Base-by-base conservation (phyloP, 2,329 filamentous ascomycete species). In the Microsporum ferrugineum region DNA sequence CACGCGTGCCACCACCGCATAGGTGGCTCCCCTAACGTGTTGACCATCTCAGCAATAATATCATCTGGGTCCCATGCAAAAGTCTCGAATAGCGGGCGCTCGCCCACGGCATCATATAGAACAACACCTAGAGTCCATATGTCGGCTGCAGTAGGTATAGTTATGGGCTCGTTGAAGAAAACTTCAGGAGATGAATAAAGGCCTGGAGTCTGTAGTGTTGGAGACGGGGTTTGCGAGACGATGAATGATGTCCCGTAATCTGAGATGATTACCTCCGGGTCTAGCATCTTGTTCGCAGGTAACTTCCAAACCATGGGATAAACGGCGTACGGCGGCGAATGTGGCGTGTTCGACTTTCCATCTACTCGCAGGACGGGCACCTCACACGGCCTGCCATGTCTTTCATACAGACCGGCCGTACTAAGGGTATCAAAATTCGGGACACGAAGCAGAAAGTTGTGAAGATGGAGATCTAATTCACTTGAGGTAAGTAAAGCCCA, bases 201-300 rank as follows among this genome's bases (percentile, higher is more conserved):
- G 17, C 60, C 51, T 51, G 65, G 66, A 6, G 67, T 68, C 33
- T 67, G 60, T 55, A 65, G 65, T 56, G 58, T 65, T 29, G 65
- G 65, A 58, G 61, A 61, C 31, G 65, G 61, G 4, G 64, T 65
- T 36, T 66, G 12, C 57, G 65, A 59, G 31, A 63, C 27, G 55
- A 64, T 49, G 61, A 68, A 68, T 27, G 65, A 68, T 12, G 63
- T 66, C 7, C 67, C 66, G 49, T 67, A 67, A 61, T 68, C 67
- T 34, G 63, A 65, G 51, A 68, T 67, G n/a, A 67, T 60, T 58
- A 68, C 63, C 57, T 68, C 63, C 2, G 65, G 65, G 36, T 65
- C 51, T 56, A 51, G 17, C 39, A 66, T 5, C 55, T 67, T 45
- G 58, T 68, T 67, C 12, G 65, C 63, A 63, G 63, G 64, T 57